phyloP scores from a whole-genome alignment of 805 yeast species.

The Lipomyces chichibuensis region DNA sequence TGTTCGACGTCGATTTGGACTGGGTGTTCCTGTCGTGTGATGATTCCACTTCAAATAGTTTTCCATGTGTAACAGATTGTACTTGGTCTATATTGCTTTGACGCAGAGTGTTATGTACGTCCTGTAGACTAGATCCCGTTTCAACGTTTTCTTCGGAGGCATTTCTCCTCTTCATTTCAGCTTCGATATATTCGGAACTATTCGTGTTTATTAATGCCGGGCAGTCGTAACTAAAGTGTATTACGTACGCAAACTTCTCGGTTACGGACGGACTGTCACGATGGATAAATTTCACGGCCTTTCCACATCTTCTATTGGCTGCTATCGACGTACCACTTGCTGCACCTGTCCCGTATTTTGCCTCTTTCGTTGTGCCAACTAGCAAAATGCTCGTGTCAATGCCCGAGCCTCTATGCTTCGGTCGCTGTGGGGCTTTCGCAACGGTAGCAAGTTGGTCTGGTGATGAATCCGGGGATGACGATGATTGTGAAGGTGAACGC shows the following conservation, averaged over 20 bases:
- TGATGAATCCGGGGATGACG: neutral
- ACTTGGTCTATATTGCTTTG: neutral
- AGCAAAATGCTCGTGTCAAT: neutral
- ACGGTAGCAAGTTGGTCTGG: neutral
- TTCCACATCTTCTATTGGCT: neutral
- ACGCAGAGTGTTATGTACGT: no score
- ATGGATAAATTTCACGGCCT: neutral
- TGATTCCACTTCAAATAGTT: constrained; percentile 11
- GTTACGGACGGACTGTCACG: neutral
- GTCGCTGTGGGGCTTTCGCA: neutral
- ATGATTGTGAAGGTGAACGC: neutral
- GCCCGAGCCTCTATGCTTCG: neutral
- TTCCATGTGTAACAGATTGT: constrained; percentile 10
- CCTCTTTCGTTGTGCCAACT: neutral
- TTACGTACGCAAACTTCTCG: neutral
- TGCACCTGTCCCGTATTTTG: neutral
- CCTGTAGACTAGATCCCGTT: neutral
- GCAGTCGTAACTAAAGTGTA: neutral
- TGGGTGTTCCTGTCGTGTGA: neutral
- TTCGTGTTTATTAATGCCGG: neutral
- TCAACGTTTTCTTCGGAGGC: neutral
- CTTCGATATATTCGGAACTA: constrained; percentile 1
- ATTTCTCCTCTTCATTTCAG: constrained; percentile 8
- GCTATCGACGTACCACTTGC: neutral
- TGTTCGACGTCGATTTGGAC: neutral